Evolutionary conservation across 2,329 filamentous ascomycete genomes (phyloP).

Genomic region (Blastomyces parvus): DNA sequence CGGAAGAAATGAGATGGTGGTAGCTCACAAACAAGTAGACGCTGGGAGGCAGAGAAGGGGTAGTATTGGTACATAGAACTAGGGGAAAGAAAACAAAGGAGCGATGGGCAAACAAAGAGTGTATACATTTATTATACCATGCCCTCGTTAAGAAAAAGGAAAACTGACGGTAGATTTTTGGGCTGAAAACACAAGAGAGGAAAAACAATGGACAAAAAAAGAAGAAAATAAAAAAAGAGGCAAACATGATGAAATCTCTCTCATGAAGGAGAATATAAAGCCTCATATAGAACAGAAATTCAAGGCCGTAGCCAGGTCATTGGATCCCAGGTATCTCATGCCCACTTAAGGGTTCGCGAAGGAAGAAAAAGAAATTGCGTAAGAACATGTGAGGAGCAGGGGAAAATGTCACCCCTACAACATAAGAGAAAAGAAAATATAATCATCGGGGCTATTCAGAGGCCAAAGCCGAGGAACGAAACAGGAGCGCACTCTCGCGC

Average conservation of each 20-base stretch:
- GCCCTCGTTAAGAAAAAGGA: not conserved
- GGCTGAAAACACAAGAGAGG: not conserved
- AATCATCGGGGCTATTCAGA: not conserved
- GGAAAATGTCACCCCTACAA: not conserved
- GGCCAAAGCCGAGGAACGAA: not conserved
- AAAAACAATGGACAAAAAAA: not conserved
- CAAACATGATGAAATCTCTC: not conserved
- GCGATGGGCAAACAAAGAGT: not conserved
- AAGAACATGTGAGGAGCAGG: not conserved
- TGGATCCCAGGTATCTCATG: constrained; percentile 8
- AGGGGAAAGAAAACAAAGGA: not conserved
- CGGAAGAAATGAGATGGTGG: not conserved
- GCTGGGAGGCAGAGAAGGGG: not conserved
- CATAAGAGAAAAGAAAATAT: not conserved
- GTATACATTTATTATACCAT: not conserved
- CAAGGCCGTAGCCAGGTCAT: constrained; percentile 6
- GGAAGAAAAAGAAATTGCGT: not conserved
- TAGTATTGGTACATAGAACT: not conserved
- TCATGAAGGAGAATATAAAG: constrained; percentile 9
- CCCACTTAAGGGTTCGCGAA: constrained; percentile 1
- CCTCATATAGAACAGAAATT: not conserved
- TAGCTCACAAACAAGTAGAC: not conserved
- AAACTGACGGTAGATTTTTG: not conserved
- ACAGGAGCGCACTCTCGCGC: not conserved
- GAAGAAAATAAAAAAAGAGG: not conserved